phyloP scores from a whole-genome alignment of 495 filamentous ascomycete genomes.

The Entonaema liquescens region DNA sequence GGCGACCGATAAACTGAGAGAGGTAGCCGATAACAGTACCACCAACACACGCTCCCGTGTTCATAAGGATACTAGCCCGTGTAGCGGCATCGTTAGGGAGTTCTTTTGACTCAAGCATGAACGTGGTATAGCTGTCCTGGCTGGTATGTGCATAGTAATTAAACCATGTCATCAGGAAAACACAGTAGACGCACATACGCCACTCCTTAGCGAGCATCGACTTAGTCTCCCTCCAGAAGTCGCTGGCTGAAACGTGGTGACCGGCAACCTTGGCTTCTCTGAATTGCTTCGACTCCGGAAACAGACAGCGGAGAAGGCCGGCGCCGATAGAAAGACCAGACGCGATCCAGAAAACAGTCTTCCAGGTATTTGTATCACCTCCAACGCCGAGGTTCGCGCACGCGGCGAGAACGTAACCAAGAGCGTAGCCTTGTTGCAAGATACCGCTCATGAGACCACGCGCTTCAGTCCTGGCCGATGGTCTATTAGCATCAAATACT shows the following conservation, averaged over 20 bases:
- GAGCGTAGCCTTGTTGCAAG: constrained; percentile 78
- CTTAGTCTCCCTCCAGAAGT: constrained; percentile 70
- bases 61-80: constrained; percentile 77
- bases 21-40: constrained; percentile 76
- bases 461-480: constrained; percentile 56
- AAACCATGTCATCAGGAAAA: constrained; percentile 77
- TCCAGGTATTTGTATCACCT: constrained; percentile 64
- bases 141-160: constrained; percentile 58
- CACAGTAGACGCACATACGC: constrained; percentile 74
- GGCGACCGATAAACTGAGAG: constrained; percentile 75
- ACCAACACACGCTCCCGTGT: constrained; percentile 76
- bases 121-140: constrained; percentile 81
- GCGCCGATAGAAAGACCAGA: constrained; percentile 70
- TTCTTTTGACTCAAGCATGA: constrained; percentile 73
- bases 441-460: constrained; percentile 81
- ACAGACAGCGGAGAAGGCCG: constrained; percentile 68
- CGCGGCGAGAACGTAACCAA: constrained; percentile 78
- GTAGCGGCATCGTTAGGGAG: constrained; percentile 66
- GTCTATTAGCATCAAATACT: constrained; percentile 30
- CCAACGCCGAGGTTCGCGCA: constrained; percentile 74
- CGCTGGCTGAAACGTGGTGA: constrained; percentile 54
- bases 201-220: constrained; percentile 72
- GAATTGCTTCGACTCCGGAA: constrained; percentile 78
- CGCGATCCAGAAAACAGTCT: constrained; percentile 71
- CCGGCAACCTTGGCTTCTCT: constrained; percentile 66